These are phyloP conservation scores for Aspergillus sp. DNA, from an alignment of 2,329 filamentous ascomycete genomes.

Conservation along the genomic window DNA sequence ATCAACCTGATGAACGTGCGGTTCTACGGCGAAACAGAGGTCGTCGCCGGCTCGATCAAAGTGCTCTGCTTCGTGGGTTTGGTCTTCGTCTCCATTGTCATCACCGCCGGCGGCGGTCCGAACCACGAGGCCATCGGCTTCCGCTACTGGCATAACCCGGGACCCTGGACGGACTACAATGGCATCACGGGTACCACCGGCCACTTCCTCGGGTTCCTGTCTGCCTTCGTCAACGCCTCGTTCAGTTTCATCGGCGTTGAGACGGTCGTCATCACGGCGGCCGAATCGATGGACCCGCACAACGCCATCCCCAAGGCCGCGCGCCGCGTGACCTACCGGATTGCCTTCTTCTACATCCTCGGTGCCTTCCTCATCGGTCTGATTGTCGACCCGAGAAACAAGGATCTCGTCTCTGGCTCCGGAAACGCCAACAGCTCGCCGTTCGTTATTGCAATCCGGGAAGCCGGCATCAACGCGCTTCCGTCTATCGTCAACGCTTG, in stretches of 20 bases:
- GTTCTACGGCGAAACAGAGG: slow-evolving; percentile 34
- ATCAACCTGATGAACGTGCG: slow-evolving; percentile 33
- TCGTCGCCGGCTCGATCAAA: slow-evolving; percentile 31
- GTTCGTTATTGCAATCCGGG: slow-evolving; percentile 34
- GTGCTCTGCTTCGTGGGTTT: slow-evolving; percentile 31
- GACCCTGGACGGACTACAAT: slow-evolving; percentile 32
- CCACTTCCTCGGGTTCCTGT: slow-evolving; percentile 35
- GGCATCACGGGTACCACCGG: slow-evolving; percentile 32
- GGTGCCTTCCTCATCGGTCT: slow-evolving; percentile 30
- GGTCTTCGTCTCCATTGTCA: slow-evolving; percentile 31
- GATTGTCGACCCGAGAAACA: slow-evolving; percentile 25
- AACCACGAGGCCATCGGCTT: slow-evolving; percentile 32
- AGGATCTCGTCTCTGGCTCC: slow-evolving; percentile 21
- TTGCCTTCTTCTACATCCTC: slow-evolving; percentile 39
- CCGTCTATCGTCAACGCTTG: slow-evolving; percentile 36
- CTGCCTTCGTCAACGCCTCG: slow-evolving; percentile 41
- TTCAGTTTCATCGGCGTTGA: slow-evolving; percentile 45
- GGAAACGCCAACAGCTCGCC: slow-evolving; percentile 34
- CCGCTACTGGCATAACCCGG: slow-evolving; percentile 35
- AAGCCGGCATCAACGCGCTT: slow-evolving; percentile 33
- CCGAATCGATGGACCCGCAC: slow-evolving; percentile 40
- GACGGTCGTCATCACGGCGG: slow-evolving; percentile 40
- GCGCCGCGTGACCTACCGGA: slow-evolving; percentile 40
- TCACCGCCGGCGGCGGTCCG: slow-evolving; percentile 33
- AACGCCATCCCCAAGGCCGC: slow-evolving; percentile 42